These are phyloP conservation scores for Elasticomyces elasticus DNA, from an alignment of 495 filamentous ascomycete genomes.

Conservation along the genomic window DNA sequence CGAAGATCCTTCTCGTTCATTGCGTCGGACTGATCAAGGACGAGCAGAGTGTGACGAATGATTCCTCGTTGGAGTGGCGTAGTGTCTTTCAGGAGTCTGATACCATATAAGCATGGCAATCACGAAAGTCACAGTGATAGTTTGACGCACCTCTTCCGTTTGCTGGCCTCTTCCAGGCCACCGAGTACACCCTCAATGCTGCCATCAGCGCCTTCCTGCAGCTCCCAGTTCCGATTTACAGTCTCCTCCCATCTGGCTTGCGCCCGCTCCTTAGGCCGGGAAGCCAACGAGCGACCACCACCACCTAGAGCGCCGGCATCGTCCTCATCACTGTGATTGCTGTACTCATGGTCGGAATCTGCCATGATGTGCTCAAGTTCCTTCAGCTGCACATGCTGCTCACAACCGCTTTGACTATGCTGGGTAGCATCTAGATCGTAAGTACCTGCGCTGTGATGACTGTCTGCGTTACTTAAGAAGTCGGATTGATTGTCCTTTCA, in stretches of 20 bases:
- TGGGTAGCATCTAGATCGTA: too few relatives aligned
- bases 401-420: too few relatives aligned
- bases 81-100: slow-evolving; percentile 74
- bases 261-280: slow-evolving; percentile 25
- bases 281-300: slow-evolving; percentile 12
- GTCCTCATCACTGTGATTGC: slow-evolving; percentile 75
- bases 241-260: slow-evolving; percentile 48
- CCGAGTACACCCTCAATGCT: slow-evolving; percentile 62
- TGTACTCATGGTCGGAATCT: slow-evolving; percentile 76
- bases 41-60: slow-evolving; percentile 83
- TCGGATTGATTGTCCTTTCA: too few relatives aligned
- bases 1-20: slow-evolving; percentile 94
- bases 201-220: slow-evolving; percentile 67
- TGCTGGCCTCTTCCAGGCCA: slow-evolving; percentile 57
- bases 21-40: slow-evolving; percentile 85
- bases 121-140: background rate
- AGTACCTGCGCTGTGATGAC: too few relatives aligned
- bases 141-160: slow-evolving; percentile 57
- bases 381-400: too few relatives aligned
- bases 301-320: slow-evolving; percentile 13
- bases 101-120: background rate
- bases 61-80: slow-evolving; percentile 93
- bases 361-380: too few relatives aligned
- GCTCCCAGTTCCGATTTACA: slow-evolving; percentile 36
- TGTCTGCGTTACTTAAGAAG: too few relatives aligned